Evolutionary conservation across 2,329 filamentous ascomycete species (phyloP).

Genomic region (Epichloe baconii): DNA sequence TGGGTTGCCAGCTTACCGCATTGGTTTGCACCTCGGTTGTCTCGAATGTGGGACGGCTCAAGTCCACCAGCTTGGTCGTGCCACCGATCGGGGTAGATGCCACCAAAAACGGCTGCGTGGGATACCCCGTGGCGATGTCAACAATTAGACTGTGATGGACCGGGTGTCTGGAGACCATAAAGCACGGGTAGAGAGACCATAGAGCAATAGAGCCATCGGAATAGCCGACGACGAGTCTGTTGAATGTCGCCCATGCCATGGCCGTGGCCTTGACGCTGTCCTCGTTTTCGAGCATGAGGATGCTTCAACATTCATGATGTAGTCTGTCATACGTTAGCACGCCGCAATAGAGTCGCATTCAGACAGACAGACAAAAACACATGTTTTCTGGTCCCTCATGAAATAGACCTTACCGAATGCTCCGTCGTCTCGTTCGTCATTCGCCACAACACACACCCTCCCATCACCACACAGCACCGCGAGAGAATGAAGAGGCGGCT

Average conservation of each 20-base stretch:
- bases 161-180: slow-evolving; percentile 36
- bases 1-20: slow-evolving; percentile 37
- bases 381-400: too few species aligned
- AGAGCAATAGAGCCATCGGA: slow-evolving; percentile 42
- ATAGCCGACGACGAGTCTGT: slow-evolving; percentile 42
- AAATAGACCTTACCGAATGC: slow-evolving; percentile 26
- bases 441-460: slow-evolving; percentile 33
- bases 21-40: slow-evolving; percentile 39
- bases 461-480: slow-evolving; percentile 40
- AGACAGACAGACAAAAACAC: too few species aligned
- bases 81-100: slow-evolving; percentile 42
- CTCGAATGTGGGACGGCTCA: slow-evolving; percentile 38
- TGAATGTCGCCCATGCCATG: slow-evolving; percentile 41
- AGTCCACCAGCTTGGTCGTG: slow-evolving; percentile 37
- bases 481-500: slow-evolving; percentile 33
- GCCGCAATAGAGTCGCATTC: slow-evolving; percentile 5
- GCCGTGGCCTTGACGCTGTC: slow-evolving; percentile 35
- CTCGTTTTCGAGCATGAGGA: slow-evolving; percentile 33
- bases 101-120: slow-evolving; percentile 42
- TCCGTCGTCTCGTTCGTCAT: slow-evolving; percentile 13
- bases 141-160: slow-evolving; percentile 41
- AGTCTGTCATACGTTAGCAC: not conserved
- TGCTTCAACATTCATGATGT: slow-evolving; percentile 11
- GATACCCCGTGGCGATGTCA: slow-evolving; percentile 42
- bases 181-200: slow-evolving; percentile 40